Base-by-base conservation (phyloP, 345 rosid species). In the Camelina neglecta region DNA sequence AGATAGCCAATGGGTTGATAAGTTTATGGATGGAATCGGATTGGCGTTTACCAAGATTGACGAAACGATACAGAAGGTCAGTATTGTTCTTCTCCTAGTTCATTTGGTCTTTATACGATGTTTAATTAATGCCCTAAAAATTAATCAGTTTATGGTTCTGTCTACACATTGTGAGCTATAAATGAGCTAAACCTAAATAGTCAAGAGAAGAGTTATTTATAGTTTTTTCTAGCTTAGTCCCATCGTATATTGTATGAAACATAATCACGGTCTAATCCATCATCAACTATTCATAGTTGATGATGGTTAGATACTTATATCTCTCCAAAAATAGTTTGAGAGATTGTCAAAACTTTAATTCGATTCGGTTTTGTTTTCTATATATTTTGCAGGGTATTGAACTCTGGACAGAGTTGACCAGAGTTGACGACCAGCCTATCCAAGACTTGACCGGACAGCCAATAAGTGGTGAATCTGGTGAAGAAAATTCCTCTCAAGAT, bases 31-130 rank as follows among this genome's bases (percentile, higher is more conserved):
- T 29, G 73, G 69, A 51, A 21, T 68, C 36, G 79, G 61, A 35
- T 1, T 13, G 31, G 79, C 42, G 18, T 59, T 75, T 16, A 38
- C 45, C 53, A 67, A 58, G n/a, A 67, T n/a, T 60, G 74, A 75
- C 29, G 56, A 75, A 67, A 13, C 73, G 5, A 68, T 75, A 51
- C 74, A 39, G 7, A 74, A 74, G 78, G 79, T 74, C 23, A 56
- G 24, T 12, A 31, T 21, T 0, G 7, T 24, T 38, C 26, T 72
- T 61, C 62, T 63, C 63, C 44, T 39, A 1, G 12, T 63, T 21
- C 0, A 21, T 21, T 53, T 72, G 38, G 33, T 71, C 60, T 62
- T 42, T 51, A 1, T 64, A 8, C 16, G 53, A 62, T 51, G 23
- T 44, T 36, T 48, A 10, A 7, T 36, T 48, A 10, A 7, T 71